Evolutionary conservation across 2,329 filamentous ascomycete species (phyloP), one percentile per base, ranked within the genome.

Genomic region (Arthrobotrys conoides): DNA sequence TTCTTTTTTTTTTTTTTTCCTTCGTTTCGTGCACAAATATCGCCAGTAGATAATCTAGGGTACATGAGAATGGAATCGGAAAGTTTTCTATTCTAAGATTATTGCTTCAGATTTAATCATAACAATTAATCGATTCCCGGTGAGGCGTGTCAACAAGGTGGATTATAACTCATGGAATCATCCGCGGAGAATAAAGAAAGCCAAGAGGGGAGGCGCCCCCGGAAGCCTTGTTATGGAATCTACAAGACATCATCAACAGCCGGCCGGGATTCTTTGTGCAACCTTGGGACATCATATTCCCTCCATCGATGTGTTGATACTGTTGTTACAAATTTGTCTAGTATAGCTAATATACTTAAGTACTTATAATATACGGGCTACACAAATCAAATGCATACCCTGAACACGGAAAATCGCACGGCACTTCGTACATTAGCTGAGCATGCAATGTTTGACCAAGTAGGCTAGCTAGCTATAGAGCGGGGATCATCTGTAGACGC

Each of bases 11-110:
- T 24, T 55, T 67, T 51, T 41, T 41, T 41, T 41, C 14, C 14
- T 44, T 20, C 27, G 20, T 44, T 55, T 53, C 65, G n/a, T 46
- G 48, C 18, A 68, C 38, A 48, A 59, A 69, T 69, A 64, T 55
- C 46, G 48, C 33, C 51, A 69, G 51, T 61, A 69, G 66, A 61
- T 69, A 69, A 71, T 71, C 61, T 49, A 51, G 67, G 67, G 53
- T 63, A 71, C 27, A 53, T 63, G 55, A 71, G 55, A 71, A 71
- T 71, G 55, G 46, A 63, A 46, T 51, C 18, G 30, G 55, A 41
- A 36, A 24, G n/a, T 22, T 8, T 49, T 55, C 12, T 24, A 33
- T 59, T 59, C 53, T 59, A 20, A 41, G n/a, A 38, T 59, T 41
- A n/a, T 36, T 33, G 16, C 44, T 59, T 4, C 9, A n/a, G 16